Conservation (phyloP, 495 filamentous ascomycete species). For the Hypoxylon intermedium region DNA sequence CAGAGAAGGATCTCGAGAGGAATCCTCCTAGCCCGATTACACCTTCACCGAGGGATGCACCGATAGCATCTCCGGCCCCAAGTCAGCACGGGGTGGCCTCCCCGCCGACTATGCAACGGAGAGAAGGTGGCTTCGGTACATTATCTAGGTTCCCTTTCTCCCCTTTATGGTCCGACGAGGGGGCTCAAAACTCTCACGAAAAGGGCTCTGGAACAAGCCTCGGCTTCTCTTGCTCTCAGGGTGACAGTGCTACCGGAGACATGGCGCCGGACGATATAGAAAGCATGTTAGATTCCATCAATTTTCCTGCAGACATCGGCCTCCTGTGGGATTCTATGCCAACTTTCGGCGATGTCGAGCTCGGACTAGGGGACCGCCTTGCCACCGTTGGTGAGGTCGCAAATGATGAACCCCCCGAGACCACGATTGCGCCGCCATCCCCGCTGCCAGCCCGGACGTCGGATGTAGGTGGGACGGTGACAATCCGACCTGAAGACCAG, state of each 20-base stretch:
- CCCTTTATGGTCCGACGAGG: neutral
- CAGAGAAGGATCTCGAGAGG: neutral
- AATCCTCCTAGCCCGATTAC: neutral
- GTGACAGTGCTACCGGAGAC: neutral
- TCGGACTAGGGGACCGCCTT: neutral
- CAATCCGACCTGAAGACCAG: conserved; percentile 3
- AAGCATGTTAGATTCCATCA: conserved; percentile 6
- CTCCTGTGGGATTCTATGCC: conserved; percentile 6
- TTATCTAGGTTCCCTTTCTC: neutral
- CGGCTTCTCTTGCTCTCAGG: neutral
- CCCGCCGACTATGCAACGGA: neutral
- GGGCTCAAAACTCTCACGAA: neutral
- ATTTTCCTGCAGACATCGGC: conserved; percentile 6
- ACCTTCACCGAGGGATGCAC: neutral
- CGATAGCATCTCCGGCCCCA: neutral
- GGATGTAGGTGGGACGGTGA: neutral
- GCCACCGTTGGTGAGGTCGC: neutral
- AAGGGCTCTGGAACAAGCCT: neutral
- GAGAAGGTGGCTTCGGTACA: neutral
- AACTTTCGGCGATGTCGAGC: neutral
- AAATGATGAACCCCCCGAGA: neutral
- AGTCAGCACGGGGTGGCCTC: neutral
- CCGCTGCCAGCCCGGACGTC: neutral
- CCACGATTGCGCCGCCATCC: neutral
- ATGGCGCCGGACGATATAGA: neutral